Evolutionary conservation across 1,139 yeast genomes (phyloP), one percentile per base, ranked within the genome.

Genomic region (Suhomyces kunorum): DNA sequence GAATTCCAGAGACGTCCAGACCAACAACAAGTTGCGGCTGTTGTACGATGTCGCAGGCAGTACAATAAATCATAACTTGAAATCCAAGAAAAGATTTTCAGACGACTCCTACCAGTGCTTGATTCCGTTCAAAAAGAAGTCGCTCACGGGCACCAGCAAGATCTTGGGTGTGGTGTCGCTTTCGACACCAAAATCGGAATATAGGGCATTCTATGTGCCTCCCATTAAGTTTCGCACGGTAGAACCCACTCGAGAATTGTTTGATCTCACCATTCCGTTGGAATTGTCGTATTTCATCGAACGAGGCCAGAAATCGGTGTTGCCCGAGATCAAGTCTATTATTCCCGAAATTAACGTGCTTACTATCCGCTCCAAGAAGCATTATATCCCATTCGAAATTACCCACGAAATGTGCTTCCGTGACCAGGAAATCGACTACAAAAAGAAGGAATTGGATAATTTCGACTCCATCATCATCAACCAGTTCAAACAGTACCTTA

Each of bases 361-460:
- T 11, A 65, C 74, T 1, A 46, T 70, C 11, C 51, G 61, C 30
- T 64, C 75, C 2, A 55, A 57, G 8, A 58, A 59, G 33, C 46
- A 52, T 20, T 58, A 61, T 9, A 62, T 71, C 14, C 77, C 77
- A 1, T 46, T 71, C 13, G 76, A 71, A 43, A 56, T 72, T 38
- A 66, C 64, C 45, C 75, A 69, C 46, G 69, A 64, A 31, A 58
- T 69, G 55, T 54, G 71, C 11, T 67, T 62, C 45, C 37, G 50
- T 8, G 57, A 53, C 29, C 55, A 56, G 31, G 55, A 50, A 18
- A 56, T 61, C 6, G 61, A 58, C 8, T 42, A 43, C 16, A 61
- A 55, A 25, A 43, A 49, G 28, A 51, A 55, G 6, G 69, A 61
- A n/a, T 32, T 44, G 15, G 59, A 54, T 14, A 59, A 60, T 31